These are phyloP conservation scores for Sporothrix brasiliensis DNA, from an alignment of 2,329 filamentous ascomycete species.

Conservation along the genomic window DNA sequence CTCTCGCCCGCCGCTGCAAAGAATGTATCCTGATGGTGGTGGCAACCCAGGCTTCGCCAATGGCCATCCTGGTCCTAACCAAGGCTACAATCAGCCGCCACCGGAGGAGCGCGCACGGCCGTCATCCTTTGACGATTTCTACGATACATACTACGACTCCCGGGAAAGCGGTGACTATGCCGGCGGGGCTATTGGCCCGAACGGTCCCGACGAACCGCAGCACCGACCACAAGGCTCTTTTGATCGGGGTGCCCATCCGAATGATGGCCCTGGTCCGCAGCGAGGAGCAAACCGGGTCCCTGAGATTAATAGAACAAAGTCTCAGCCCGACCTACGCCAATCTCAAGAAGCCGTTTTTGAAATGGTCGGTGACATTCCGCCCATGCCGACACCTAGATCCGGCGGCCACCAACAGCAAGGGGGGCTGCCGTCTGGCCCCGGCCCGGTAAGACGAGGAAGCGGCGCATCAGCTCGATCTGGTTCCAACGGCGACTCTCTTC, in stretches of 20 bases:
- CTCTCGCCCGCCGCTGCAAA: conserved; percentile 56
- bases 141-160: conserved; percentile 57
- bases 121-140: conserved; percentile 55
- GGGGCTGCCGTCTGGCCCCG: conserved; percentile 35
- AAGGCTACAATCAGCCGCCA: conserved; percentile 45
- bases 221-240: conserved; percentile 50
- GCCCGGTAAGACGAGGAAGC: conserved; percentile 39
- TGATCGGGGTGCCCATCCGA: conserved; percentile 51
- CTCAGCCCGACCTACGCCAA: conserved; percentile 67
- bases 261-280: conserved; percentile 44
- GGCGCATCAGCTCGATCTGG: conserved; percentile 42
- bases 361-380: conserved; percentile 67
- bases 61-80: conserved; percentile 37
- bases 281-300: conserved; percentile 55
- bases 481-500: conserved; percentile 52
- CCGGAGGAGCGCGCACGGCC: conserved; percentile 43
- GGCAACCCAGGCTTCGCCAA: conserved; percentile 28
- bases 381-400: conserved; percentile 45
- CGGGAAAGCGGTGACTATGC: conserved; percentile 41
- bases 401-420: conserved; percentile 33
- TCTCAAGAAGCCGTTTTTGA: conserved; percentile 72
- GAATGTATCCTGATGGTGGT: conserved; percentile 46
- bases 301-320: conserved; percentile 63
- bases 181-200: conserved; percentile 37
- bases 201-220: conserved; percentile 45